Evolutionary conservation across 177 flowering plant genomes (phyloP).

Genomic region (Vitis hybrid): DNA sequence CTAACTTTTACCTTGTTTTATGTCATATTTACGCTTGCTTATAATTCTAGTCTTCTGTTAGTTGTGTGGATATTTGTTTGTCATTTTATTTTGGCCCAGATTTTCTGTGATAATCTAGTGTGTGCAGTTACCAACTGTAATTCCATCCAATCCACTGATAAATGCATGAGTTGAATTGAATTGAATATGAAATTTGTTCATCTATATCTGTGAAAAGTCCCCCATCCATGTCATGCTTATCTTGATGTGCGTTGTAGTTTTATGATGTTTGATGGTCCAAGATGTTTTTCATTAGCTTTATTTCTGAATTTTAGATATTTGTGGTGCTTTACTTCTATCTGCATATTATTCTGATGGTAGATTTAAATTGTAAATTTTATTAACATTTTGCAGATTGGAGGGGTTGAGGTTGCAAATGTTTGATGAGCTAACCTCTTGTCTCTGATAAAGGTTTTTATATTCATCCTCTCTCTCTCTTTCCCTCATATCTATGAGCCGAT

Average conservation of each 20-base stretch:
- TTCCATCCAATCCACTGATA: too few species aligned
- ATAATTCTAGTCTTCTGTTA: neutral
- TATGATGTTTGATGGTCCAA: too few species aligned
- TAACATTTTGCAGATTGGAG: slow-evolving; percentile 5
- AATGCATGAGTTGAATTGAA: too few species aligned
- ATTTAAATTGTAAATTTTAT: neutral
- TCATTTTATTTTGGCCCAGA: neutral
- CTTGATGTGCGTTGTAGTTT: too few species aligned
- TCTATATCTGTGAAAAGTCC: too few species aligned
- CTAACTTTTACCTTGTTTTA: neutral
- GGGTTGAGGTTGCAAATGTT: slow-evolving; percentile 2
- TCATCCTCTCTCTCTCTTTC: neutral
- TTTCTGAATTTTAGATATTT: too few species aligned
- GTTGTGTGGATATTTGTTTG: neutral
- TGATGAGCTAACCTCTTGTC: neutral
- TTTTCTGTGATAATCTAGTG: neutral
- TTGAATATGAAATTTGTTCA: too few species aligned
- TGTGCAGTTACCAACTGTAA: too few species aligned
- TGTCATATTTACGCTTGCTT: neutral
- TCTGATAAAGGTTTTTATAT: slow-evolving; percentile 16
- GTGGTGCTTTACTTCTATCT: neutral
- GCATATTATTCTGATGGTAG: slow-evolving; percentile 1
- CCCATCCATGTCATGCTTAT: too few species aligned
- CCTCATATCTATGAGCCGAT: neutral
- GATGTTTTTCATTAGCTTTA: too few species aligned